Percentiles rank a stretch among this genome's conserved stretches.
phyloP scores from a whole-genome alignment of 192 early-diverging fungal genomes.

The Coemansia sp. region DNA sequence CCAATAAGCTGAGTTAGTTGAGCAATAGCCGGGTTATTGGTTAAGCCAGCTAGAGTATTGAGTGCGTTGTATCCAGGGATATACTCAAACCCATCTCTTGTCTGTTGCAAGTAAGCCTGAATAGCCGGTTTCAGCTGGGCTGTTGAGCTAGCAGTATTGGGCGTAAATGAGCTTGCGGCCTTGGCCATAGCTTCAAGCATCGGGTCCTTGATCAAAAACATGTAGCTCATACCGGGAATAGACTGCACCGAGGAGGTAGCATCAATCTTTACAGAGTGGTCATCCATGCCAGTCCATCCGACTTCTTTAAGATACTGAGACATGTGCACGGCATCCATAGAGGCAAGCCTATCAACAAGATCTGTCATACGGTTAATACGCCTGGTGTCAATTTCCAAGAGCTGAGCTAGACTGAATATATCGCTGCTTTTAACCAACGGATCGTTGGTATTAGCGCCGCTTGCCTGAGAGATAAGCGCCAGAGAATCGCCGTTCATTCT shows the following conservation, averaged over 20 bases:
- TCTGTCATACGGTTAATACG: constrained; percentile 18
- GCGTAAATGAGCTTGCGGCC: constrained; percentile 9
- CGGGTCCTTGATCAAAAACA: constrained; percentile 28
- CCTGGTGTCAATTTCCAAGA: constrained; percentile 19
- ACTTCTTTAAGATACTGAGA: constrained; percentile 22
- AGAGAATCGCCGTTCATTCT: constrained; percentile 17
- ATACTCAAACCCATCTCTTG: constrained; percentile 14
- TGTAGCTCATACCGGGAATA: constrained; percentile 36
- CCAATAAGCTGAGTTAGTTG: constrained; percentile 22
- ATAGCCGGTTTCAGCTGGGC: constrained; percentile 5
- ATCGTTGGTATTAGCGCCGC: constrained; percentile 12
- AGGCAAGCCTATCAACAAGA: constrained; percentile 19
- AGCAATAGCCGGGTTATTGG: constrained; percentile 16
- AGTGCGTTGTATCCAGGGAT: constrained; percentile 20
- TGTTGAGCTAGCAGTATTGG: background rate
- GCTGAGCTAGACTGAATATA: constrained; percentile 20
- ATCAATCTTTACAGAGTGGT: background rate
- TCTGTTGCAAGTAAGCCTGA: constrained; percentile 14
- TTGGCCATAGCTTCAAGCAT: constrained; percentile 17
- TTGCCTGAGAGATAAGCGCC: constrained; percentile 10
- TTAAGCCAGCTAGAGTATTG: constrained; percentile 5
- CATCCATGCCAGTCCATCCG: constrained; percentile 24
- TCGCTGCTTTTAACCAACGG: constrained; percentile 16
- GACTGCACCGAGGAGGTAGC: background rate
- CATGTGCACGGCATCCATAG: constrained; percentile 6